Conservation (phyloP, 257 asterid species). For the Primulina tabacum region DNA sequence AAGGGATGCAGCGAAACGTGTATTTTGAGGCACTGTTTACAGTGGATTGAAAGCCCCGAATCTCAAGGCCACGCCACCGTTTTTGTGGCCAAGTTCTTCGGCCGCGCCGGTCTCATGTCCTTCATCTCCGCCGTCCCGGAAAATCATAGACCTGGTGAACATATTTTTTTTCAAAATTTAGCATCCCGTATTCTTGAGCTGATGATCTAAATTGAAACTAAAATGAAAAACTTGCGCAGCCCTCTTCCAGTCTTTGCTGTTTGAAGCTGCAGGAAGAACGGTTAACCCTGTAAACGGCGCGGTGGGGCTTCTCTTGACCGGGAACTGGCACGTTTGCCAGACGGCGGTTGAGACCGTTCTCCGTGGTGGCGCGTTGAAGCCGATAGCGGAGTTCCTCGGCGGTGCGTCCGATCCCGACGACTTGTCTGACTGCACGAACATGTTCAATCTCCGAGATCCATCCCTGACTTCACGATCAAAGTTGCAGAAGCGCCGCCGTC, state of each 20-base stretch:
- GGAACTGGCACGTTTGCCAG: slow-evolving; percentile 70
- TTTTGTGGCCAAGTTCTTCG: slow-evolving; percentile 72
- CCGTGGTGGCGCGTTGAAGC: slow-evolving; percentile 55
- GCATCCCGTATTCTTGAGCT: neutral
- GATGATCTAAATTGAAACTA: slow-evolving; percentile 2
- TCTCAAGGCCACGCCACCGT: slow-evolving; percentile 75
- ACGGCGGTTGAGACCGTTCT: slow-evolving; percentile 72
- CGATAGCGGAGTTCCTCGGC: slow-evolving; percentile 39
- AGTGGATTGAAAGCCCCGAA: slow-evolving; percentile 54
- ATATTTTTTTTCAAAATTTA: neutral
- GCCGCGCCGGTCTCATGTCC: slow-evolving; percentile 73
- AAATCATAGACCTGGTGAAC: slow-evolving; percentile 53
- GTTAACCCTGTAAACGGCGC: slow-evolving; percentile 77
- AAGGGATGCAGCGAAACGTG: slow-evolving; percentile 73
- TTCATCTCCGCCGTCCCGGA: slow-evolving; percentile 64
- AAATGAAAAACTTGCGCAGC: slow-evolving; percentile 33
- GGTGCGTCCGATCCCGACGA: slow-evolving; percentile 38
- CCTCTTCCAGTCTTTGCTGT: slow-evolving; percentile 59
- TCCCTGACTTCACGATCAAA: slow-evolving; percentile 20
- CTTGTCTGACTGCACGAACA: slow-evolving; percentile 41
- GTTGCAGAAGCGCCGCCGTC: slow-evolving; percentile 46
- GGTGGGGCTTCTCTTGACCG: slow-evolving; percentile 56
- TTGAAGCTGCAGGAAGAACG: slow-evolving; percentile 80
- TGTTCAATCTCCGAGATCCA: slow-evolving; percentile 30
- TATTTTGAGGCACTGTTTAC: slow-evolving; percentile 56